Evolutionary conservation across 2,329 filamentous ascomycete genomes (phyloP), one percentile per base, ranked within the genome.

Genomic region (Diaporthe batatas): DNA sequence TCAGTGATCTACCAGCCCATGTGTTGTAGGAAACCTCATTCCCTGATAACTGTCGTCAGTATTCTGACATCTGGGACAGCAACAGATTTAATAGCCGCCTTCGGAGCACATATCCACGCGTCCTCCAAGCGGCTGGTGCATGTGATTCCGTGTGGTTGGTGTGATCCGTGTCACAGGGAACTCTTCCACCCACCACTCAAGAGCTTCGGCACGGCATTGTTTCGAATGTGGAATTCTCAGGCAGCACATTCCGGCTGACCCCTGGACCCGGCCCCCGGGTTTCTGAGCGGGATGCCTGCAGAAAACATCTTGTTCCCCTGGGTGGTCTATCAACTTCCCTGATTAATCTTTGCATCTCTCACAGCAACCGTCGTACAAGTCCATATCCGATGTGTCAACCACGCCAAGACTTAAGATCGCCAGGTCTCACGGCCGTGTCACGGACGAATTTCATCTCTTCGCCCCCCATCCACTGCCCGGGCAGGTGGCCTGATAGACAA

Each of bases 301-400:
- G 36, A 25, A 7, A 39, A 21, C 12, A 6, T 51, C 29, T 39
- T 39, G 12, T n/a, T 51, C 16, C 44, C 23, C 18, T 32, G 14
- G 18, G 8, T 51, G 29, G 5, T 11, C 42, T 25, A 64, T 51
- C 62, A 25, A 34, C 42, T 53, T 65, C 36, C 62, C 51, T 10
- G 62, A 53, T 51, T 65, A 65, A 44, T 65, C 62, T 65, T 65
- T 6, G 14, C 32, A 39, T 65, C 62, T 65, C 62, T 65, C 62
- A 51, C 62, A 65, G 8, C 25, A 39, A 32, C 44, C 32, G 62
- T 65, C 62, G 62, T 65, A 65, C n/a, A 65, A 51, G 44, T 36
- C 29, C 11, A 6, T 36, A 12, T 65, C 62, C 44, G 62, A 65
- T 65, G 62, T 65, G 62, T 65, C 62, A 65, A 65, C 44, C 32